Base-by-base conservation (phyloP, 352 stramenopile genomes). In the Globisporangium alternatum region DNA sequence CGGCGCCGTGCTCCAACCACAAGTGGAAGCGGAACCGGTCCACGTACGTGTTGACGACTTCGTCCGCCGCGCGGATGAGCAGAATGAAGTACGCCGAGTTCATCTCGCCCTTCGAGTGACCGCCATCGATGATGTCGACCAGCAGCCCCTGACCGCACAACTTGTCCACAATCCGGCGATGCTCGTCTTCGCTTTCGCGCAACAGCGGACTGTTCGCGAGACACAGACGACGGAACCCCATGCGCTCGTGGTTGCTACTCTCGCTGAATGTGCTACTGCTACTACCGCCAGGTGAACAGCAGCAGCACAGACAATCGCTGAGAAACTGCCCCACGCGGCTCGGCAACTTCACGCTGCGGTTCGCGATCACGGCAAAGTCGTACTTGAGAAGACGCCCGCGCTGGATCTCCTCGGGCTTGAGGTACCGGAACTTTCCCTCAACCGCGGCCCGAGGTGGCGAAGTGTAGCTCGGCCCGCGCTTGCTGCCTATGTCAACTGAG, bases 71-170 rank as follows among this genome's bases (percentile, higher is more conserved):
- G 48, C 78, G 77, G 41, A 93, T 65, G 44, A 95, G 67, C 33
- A 95, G 43, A 58, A 95, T 92, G 30, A 93, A 76, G 47, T 81
- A 95, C 37, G 85, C 83, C 0, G 83, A 86, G 63, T 90, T 87
- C 78, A 94, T 92, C 59, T 94, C 83, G 1, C 83, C 80, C 30
- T 88, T 89, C 19, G 83, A 88, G 58, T 95, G 78, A 22, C 84
- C 85, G 30, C 84, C 86, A 63, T 93, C 86, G 54, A 95, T 91
- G 41, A 95, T 91, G 62, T 95, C 86, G 45, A 95, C 84, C 3
- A 87, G 58, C 0, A 95, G 43, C 0, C 86, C 86, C 70, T 93
- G 78, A 2, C 67, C 77, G 39, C 81, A 91, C 2, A 95, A 64
- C 43, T 89, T 86, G 56, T 88, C 85, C 3, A 95, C 82, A 22